A percentile compares a stretch with the other conserved stretches of the same genome.
Conservation (phyloP, 257 asterid genomes). For the Gentiana macrophylla region DNA sequence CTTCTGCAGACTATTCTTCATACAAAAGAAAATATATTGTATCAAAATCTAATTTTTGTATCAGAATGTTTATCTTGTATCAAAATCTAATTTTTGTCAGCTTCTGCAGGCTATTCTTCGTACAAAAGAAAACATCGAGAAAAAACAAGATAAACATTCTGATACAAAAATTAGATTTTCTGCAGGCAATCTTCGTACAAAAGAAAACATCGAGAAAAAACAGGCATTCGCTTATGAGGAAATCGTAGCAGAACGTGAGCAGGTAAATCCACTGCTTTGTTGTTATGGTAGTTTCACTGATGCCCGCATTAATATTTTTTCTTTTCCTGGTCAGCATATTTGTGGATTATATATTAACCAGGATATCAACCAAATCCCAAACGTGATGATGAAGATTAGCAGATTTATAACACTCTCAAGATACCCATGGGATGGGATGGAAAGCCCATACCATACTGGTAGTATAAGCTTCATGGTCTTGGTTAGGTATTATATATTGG, state of each 20-base stretch:
- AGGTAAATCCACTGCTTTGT: conserved; percentile 30
- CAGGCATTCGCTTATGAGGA: conserved; percentile 97
- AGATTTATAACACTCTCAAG: conserved; percentile 94
- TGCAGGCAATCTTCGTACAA: too few species aligned
- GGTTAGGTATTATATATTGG: conserved; percentile 58
- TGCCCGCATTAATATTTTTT: not conserved
- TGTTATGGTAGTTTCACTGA: not conserved
- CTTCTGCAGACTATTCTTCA: conserved; percentile 63
- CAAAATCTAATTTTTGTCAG: not conserved
- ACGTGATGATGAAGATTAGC: conserved; percentile 96
- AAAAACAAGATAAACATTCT: too few species aligned
- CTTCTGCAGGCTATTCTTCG: conserved; percentile 63
- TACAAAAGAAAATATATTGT: conserved; percentile 14
- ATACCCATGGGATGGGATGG: conserved; percentile 99
- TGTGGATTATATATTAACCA: conserved; percentile 19
- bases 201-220: conserved; percentile 90
- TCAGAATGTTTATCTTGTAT: not conserved
- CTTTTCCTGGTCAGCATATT: not conserved
- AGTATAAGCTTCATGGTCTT: conserved; percentile 97
- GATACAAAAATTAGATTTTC: too few species aligned
- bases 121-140: conserved; percentile 14
- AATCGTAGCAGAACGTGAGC: conserved; percentile 96
- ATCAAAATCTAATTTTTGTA: too few species aligned
- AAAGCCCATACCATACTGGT: conserved; percentile 98
- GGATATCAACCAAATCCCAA: conserved; percentile 88